These are phyloP conservation scores for Taphrina sp. DNA, from an alignment of 1,139 yeast genomes.

Conservation along the genomic window DNA sequence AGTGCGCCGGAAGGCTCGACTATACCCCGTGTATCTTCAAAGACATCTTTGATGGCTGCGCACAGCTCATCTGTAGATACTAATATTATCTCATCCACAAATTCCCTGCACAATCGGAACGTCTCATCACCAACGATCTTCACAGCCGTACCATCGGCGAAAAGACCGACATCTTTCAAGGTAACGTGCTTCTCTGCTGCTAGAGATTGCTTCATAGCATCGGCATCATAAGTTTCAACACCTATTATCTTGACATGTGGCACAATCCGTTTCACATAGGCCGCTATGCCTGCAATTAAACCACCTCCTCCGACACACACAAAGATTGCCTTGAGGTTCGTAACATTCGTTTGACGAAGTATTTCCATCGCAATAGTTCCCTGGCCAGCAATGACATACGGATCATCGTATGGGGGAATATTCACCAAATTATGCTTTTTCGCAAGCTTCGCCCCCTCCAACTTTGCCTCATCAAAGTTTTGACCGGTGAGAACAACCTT, in stretches of 20 bases:
- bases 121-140: slow-evolving; percentile 86
- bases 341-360: slow-evolving; percentile 76
- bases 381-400: slow-evolving; percentile 98
- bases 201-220: slow-evolving; percentile 79
- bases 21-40: slow-evolving; percentile 90
- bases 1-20: slow-evolving; percentile 98
- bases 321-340: slow-evolving; percentile 79
- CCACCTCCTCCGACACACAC: slow-evolving; percentile 99
- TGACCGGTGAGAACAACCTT: slow-evolving; percentile 91
- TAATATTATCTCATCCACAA: slow-evolving; percentile 81
- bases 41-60: slow-evolving; percentile 95
- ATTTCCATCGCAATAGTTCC: slow-evolving; percentile 95
- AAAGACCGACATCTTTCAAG: slow-evolving; percentile 79
- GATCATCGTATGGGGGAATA: slow-evolving; percentile 97
- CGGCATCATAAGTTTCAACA: slow-evolving; percentile 94
- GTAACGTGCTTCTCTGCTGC: slow-evolving; percentile 55
- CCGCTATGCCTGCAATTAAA: slow-evolving; percentile 81
- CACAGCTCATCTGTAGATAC: slow-evolving; percentile 94
- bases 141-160: slow-evolving; percentile 99
- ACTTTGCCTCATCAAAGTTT: slow-evolving; percentile 89
- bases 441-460: slow-evolving; percentile 74
- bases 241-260: slow-evolving; percentile 95
- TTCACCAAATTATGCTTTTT: slow-evolving; percentile 71
- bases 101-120: slow-evolving; percentile 71
- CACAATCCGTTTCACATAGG: slow-evolving; percentile 90